Conservation (phyloP, 1,284 basidiomycete genomes). For the Jaminaea rosea region DNA sequence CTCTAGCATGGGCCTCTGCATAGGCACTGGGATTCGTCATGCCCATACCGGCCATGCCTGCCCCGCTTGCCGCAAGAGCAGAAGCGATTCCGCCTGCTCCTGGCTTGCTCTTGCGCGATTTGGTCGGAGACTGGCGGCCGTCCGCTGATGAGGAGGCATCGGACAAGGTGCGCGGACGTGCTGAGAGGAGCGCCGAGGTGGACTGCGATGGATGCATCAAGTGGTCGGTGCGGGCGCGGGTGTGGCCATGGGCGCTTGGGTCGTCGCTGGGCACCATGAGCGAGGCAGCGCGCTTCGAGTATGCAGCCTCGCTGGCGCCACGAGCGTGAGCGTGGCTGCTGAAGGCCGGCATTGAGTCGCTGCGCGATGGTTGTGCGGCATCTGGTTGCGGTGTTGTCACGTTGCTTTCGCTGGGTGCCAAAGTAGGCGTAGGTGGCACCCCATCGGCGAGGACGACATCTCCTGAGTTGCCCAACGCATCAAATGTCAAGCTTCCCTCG, state of each 20-base stretch:
- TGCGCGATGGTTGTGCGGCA: too few relatives aligned
- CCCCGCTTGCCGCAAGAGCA: slow-evolving; percentile 26
- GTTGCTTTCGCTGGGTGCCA: too few relatives aligned
- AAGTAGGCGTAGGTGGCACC: background rate
- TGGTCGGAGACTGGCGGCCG: slow-evolving; percentile 3
- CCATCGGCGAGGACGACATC: slow-evolving; percentile 10
- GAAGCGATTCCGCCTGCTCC: slow-evolving; percentile 27
- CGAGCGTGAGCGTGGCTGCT: too few relatives aligned
- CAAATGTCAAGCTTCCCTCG: slow-evolving; percentile 30
- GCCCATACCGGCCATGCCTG: slow-evolving; percentile 30
- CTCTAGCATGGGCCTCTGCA: slow-evolving; percentile 4
- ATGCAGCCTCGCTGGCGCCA: too few relatives aligned
- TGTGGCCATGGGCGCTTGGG: background rate
- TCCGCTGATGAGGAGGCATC: slow-evolving; percentile 7
- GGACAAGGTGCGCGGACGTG: slow-evolving; percentile 26
- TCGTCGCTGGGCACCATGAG: background rate
- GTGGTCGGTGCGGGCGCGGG: too few relatives aligned
- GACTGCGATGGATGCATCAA: background rate
- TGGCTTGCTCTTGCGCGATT: slow-evolving; percentile 1
- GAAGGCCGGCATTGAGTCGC: too few relatives aligned
- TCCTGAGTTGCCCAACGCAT: slow-evolving; percentile 6
- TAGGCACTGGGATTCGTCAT: slow-evolving; percentile 19
- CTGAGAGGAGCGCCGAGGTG: slow-evolving; percentile 6
- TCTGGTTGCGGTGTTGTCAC: too few relatives aligned
- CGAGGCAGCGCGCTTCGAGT: too few relatives aligned